Evolutionary conservation across 176 grass and related monocot genomes (phyloP).

Genomic region (Pharus latifolius): DNA sequence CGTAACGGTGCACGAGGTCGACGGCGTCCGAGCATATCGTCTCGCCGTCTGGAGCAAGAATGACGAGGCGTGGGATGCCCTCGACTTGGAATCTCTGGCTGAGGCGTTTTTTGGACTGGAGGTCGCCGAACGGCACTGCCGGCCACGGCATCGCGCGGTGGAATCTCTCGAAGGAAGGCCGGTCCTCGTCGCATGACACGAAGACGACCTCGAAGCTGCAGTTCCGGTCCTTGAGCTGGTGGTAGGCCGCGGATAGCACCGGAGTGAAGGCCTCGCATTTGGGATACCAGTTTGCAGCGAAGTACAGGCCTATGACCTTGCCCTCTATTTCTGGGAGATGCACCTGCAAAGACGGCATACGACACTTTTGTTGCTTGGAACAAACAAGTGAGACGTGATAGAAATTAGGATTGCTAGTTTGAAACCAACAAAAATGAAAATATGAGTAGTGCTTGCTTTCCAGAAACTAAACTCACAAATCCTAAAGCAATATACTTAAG

Average conservation of each 20-base stretch:
- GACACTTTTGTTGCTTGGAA: not conserved
- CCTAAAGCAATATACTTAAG: too few species aligned
- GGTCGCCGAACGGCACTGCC: conserved; percentile 43
- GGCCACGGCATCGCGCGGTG: conserved; percentile 57
- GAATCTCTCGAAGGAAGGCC: conserved; percentile 51
- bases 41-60: conserved; percentile 18
- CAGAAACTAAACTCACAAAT: too few species aligned
- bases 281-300: conserved; percentile 57
- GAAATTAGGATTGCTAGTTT: not conserved
- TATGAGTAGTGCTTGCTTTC: not conserved
- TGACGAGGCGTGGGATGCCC: conserved; percentile 51
- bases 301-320: conserved; percentile 49
- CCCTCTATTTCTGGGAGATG: conserved; percentile 31
- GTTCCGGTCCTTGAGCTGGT: conserved; percentile 10
- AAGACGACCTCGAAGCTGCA: conserved; percentile 44
- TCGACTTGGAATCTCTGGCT: conserved; percentile 47
- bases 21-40: conserved; percentile 20
- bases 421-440: not conserved
- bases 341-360: conserved; percentile 13
- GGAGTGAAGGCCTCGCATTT: conserved; percentile 58
- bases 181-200: conserved; percentile 57
- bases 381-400: not conserved
- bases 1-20: conserved; percentile 42
- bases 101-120: conserved; percentile 42
- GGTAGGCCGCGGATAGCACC: conserved; percentile 36